Evolutionary conservation across 106 monocot genomes (phyloP).

Genomic region (Acorus gramineus): DNA sequence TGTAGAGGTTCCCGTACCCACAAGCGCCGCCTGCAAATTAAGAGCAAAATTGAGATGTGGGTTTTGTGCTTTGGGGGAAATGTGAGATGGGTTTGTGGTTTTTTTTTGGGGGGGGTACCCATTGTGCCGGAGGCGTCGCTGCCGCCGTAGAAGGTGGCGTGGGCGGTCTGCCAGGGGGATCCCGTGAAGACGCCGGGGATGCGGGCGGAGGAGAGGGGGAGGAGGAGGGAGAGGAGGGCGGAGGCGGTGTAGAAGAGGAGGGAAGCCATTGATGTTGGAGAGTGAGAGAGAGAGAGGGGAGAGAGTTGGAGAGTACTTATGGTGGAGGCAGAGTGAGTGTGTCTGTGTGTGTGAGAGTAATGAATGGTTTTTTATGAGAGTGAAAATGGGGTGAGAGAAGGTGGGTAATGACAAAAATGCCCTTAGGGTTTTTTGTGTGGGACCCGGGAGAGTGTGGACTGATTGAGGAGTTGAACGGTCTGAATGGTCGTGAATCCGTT

Average conservation of each 20-base stretch:
- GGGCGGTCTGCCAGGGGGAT: conserved; percentile 60
- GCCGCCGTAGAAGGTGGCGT: conserved; percentile 94
- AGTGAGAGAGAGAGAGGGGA: background rate
- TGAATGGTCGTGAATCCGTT: too few relatives aligned
- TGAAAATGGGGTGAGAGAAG: too few relatives aligned
- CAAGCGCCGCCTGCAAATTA: conserved; percentile 45
- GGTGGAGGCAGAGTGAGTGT: too few relatives aligned
- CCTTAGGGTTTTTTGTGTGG: too few relatives aligned
- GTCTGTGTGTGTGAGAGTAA: too few relatives aligned
- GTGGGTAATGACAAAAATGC: too few relatives aligned
- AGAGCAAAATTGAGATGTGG: background rate
- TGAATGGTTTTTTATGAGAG: too few relatives aligned
- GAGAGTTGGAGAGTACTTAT: background rate
- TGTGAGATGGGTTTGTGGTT: background rate
- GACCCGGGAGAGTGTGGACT: too few relatives aligned
- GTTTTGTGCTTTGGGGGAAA: background rate
- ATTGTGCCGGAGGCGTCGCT: conserved; percentile 92
- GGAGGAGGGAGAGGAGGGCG: conserved; percentile 8
- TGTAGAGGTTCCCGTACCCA: conserved; percentile 55
- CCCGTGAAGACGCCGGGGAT: conserved; percentile 67
- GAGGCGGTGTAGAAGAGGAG: conserved; percentile 2
- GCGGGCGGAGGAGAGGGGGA: conserved; percentile 18
- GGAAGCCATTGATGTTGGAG: background rate
- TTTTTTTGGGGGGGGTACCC: conserved; percentile 43
- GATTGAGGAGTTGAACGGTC: too few relatives aligned